These are phyloP conservation scores for Saussurea involucrata DNA, from an alignment of 129 eudicot species.

Conservation along the genomic window DNA sequence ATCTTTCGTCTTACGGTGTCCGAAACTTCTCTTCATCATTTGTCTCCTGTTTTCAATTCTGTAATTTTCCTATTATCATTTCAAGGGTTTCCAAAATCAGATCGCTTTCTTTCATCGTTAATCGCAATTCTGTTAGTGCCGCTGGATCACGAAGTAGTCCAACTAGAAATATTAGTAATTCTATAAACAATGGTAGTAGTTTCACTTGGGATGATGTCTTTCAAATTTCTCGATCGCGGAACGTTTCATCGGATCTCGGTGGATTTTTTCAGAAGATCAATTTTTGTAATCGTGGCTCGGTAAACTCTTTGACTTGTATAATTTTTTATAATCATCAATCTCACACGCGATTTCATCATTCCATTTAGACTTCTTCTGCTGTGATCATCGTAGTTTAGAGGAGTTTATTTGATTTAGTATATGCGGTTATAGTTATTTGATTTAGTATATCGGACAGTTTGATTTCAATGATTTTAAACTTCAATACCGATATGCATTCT, in stretches of 20 bases:
- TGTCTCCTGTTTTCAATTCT: neutral
- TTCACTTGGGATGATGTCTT: conserved; percentile 80
- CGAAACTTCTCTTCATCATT: neutral
- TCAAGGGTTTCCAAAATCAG: neutral
- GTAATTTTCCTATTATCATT: neutral
- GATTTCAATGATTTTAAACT: neutral
- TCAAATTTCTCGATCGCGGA: conserved; percentile 17
- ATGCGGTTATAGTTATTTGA: too few relatives aligned
- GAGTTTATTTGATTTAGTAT: neutral
- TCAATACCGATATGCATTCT: neutral
- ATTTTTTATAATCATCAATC: neutral
- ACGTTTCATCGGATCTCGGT: conserved; percentile 34
- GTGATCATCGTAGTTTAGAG: neutral
- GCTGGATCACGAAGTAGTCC: conserved; percentile 7
- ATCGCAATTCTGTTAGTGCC: conserved; percentile 3
- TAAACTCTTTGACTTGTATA: neutral
- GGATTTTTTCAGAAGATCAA: conserved; percentile 55
- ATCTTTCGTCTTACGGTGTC: conserved; percentile 1
- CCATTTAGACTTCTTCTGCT: neutral
- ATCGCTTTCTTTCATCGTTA: neutral
- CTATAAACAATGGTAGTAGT: conserved; percentile 9
- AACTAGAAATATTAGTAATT: neutral
- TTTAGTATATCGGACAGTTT: neutral
- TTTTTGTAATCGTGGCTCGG: conserved; percentile 63
- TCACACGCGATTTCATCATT: neutral